Evolutionary conservation across 129 eudicot species (phyloP).

Genomic region (Solidago caesia): DNA sequence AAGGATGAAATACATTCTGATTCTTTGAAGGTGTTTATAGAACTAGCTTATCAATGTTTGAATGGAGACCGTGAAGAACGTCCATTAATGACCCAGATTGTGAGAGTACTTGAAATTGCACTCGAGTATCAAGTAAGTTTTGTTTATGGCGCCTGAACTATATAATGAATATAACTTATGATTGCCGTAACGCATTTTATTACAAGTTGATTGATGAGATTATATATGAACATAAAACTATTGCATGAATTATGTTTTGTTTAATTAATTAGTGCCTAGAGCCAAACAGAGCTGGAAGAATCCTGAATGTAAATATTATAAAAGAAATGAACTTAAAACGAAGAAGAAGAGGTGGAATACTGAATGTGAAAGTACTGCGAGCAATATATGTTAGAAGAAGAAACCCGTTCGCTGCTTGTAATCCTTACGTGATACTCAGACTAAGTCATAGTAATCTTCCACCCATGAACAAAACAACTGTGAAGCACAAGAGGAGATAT

Average conservation of each 20-base stretch:
- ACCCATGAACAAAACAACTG: slow-evolving; percentile 54
- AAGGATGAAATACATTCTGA: slow-evolving; percentile 1
- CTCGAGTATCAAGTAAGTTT: slow-evolving; percentile 18
- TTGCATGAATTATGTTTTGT: too few species aligned
- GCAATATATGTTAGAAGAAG: not conserved
- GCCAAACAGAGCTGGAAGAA: slow-evolving; percentile 29
- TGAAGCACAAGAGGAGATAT: slow-evolving; percentile 47
- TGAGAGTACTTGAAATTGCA: slow-evolving; percentile 4
- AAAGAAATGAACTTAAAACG: slow-evolving; percentile 22
- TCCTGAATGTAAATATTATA: slow-evolving; percentile 54
- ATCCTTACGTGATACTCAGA: slow-evolving; percentile 54
- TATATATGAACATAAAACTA: too few species aligned
- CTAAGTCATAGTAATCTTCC: slow-evolving; percentile 35
- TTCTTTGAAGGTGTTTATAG: not conserved
- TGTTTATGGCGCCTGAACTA: not conserved
- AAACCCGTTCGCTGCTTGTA: slow-evolving; percentile 26
- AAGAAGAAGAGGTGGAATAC: slow-evolving; percentile 34
- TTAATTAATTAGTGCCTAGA: too few species aligned
- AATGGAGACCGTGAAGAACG: slow-evolving; percentile 4
- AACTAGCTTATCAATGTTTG: slow-evolving; percentile 11
- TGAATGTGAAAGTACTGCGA: slow-evolving; percentile 59
- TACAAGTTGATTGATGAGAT: too few species aligned
- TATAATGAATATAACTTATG: too few species aligned
- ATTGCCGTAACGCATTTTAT: too few species aligned
- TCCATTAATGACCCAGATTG: not conserved